Evolutionary conservation across 176 grass and related monocot genomes (phyloP).

Genomic region (Leersia perrieri): DNA sequence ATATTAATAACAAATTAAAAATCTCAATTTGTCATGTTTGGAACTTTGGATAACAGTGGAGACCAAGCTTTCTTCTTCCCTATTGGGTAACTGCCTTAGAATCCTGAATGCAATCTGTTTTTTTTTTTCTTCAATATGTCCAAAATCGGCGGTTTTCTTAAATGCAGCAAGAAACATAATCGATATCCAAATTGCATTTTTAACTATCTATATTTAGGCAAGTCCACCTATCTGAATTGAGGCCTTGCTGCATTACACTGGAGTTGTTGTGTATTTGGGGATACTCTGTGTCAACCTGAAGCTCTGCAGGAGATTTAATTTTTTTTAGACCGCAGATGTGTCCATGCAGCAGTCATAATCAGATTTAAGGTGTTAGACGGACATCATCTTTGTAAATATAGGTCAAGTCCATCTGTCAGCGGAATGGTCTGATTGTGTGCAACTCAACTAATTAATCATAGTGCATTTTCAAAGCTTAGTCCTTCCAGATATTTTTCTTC

Average conservation of each 20-base stretch:
- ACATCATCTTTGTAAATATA: slow-evolving; percentile 3
- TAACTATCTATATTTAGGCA: background rate
- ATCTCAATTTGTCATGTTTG: background rate
- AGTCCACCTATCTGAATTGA: background rate
- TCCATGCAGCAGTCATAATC: background rate
- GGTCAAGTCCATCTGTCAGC: background rate
- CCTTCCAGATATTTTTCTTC: background rate
- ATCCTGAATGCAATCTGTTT: background rate
- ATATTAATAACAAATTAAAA: background rate
- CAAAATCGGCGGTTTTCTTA: slow-evolving; percentile 3
- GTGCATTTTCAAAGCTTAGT: background rate
- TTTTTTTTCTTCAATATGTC: background rate
- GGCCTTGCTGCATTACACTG: background rate
- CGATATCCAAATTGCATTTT: background rate
- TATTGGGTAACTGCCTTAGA: background rate
- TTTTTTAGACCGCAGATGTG: background rate
- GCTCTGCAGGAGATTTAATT: background rate
- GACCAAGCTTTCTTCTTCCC: background rate
- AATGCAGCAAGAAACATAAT: background rate
- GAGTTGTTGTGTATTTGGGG: background rate
- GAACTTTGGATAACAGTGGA: background rate
- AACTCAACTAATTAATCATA: slow-evolving; percentile 4
- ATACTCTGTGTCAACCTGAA: background rate
- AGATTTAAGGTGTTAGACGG: background rate
- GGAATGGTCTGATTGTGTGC: background rate